Percentiles rank a stretch among this genome's conserved stretches.
These are phyloP conservation scores for Stropharia rugosoannulata DNA, from an alignment of 768 basidiomycete species.

Conservation along the genomic window DNA sequence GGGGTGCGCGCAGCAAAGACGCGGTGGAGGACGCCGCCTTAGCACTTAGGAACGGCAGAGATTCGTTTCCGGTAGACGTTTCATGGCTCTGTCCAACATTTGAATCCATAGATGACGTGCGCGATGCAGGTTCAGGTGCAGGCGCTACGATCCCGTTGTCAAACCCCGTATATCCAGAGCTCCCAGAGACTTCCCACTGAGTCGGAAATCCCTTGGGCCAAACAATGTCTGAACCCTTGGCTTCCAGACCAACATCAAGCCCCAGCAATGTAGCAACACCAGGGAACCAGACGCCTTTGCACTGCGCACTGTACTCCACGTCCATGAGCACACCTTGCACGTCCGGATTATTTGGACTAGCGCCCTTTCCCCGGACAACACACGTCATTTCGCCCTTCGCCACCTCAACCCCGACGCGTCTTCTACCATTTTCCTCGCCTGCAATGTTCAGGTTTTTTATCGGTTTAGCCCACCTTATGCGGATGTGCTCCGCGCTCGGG, in stretches of 20 bases:
- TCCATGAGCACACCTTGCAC: conserved; percentile 60
- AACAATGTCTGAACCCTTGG: conserved; percentile 63
- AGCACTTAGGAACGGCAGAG: conserved; percentile 19
- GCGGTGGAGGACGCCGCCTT: conserved; percentile 46
- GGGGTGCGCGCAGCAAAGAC: conserved; percentile 73
- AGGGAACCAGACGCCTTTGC: conserved; percentile 78
- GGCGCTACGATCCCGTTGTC: conserved; percentile 46
- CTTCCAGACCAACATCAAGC: conserved; percentile 70
- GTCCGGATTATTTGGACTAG: conserved; percentile 32
- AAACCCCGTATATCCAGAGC: conserved; percentile 70
- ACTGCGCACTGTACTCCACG: conserved; percentile 70
- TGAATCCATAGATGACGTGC: conserved; percentile 52
- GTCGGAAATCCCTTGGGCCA: conserved; percentile 56
- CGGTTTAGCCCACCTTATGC: conserved; percentile 77
- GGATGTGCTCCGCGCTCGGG: conserved; percentile 72
- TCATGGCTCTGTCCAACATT: conserved; percentile 23
- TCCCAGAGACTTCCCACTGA: conserved; percentile 65
- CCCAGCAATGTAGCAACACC: conserved; percentile 82
- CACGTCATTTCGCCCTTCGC: conserved; percentile 69
- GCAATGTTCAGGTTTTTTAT: conserved; percentile 45
- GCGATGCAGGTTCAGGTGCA: conserved; percentile 27
- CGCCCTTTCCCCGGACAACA: conserved; percentile 50
- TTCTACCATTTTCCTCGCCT: conserved; percentile 48
- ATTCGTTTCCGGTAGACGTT: conserved; percentile 14
- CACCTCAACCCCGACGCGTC: conserved; percentile 68